Evolutionary conservation across 441 rosid genomes (phyloP).

Genomic region (Erysimum cheiri): DNA sequence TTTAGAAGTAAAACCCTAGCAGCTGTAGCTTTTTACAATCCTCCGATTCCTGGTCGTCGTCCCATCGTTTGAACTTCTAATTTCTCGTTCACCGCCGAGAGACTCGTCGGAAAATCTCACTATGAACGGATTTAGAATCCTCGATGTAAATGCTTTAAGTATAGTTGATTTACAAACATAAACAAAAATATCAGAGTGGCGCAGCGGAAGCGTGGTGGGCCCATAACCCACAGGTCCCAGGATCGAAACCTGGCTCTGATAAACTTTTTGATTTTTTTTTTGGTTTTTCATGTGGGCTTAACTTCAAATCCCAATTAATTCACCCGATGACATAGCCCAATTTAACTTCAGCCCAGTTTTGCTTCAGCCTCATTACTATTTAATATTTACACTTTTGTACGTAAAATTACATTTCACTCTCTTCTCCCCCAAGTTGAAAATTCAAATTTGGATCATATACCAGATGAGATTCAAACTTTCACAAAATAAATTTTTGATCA

Average conservation of each 20-base stretch:
- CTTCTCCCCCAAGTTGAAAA: neutral
- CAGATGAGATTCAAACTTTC: no score
- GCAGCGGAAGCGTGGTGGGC: slow-evolving; percentile 96
- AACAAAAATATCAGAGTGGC: slow-evolving; percentile 60
- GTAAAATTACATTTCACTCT: neutral
- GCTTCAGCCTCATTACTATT: no score
- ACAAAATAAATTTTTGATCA: no score
- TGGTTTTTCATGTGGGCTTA: neutral
- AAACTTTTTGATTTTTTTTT: neutral
- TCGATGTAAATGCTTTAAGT: neutral
- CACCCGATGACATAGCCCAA: no score
- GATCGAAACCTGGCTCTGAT: slow-evolving; percentile 91
- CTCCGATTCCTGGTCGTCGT: slow-evolving; percentile 89
- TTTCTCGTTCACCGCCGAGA: neutral
- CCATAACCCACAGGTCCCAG: slow-evolving; percentile 90
- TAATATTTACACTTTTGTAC: no score
- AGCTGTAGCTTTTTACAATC: slow-evolving; percentile 81
- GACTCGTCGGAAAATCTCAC: neutral
- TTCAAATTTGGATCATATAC: neutral
- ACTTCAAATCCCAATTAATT: neutral
- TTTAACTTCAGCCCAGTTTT: no score
- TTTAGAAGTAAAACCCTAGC: slow-evolving; percentile 58
- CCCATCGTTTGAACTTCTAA: slow-evolving; percentile 50
- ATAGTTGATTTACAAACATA: neutral
- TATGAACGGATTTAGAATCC: no score